Evolutionary conservation across 2,329 filamentous ascomycete species (phyloP), one percentile per base, ranked within the genome.

Genomic region (Aspergillus oerlinghausenensis): DNA sequence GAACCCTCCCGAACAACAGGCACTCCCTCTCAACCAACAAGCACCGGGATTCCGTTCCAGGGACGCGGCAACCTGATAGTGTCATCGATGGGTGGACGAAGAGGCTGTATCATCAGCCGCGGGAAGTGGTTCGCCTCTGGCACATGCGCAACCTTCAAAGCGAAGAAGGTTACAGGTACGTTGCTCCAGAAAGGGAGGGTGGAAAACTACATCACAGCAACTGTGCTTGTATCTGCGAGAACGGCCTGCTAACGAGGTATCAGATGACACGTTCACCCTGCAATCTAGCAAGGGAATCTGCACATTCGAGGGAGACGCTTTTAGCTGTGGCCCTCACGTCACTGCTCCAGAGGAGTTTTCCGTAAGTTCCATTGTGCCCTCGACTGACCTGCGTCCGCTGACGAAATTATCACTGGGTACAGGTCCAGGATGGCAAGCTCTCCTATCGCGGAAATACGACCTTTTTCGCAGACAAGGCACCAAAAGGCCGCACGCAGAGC

Each of bases 111-210:
- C 56, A 90, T 89, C 67, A 81, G 81, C 55, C 77, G 73, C 9
- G 88, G 88, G 0, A 83, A 81, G 0, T 90, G 87, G 88, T 90
- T 87, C 66, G 79, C 80, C 0, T 80, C 78, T 1, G 86, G 87
- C 2, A 87, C 86, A 0, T 89, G 87, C 66, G 88, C 87, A 0
- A 87, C 82, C 0, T 88, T 74, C 60, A 65, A 60, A 25, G 54
- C 63, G 1, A 63, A 67, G 48, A 67, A 67, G 47, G 49, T 59
- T 2, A 64, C 68, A 43, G 71, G 72, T 74, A 42, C 21, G 70
- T 66, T 49, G 14, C 32, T 8, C 21, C 8, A n/a, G 10, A 29
- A 29, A 29, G 9, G 9, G 28, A 29, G 28, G 28, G 28, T 29
- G 28, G 28, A 11, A 29, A 29, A 11, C 10, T 53, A 38, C 26